Conservation (phyloP, 768 basidiomycete species). For the Russula earlei region DNA sequence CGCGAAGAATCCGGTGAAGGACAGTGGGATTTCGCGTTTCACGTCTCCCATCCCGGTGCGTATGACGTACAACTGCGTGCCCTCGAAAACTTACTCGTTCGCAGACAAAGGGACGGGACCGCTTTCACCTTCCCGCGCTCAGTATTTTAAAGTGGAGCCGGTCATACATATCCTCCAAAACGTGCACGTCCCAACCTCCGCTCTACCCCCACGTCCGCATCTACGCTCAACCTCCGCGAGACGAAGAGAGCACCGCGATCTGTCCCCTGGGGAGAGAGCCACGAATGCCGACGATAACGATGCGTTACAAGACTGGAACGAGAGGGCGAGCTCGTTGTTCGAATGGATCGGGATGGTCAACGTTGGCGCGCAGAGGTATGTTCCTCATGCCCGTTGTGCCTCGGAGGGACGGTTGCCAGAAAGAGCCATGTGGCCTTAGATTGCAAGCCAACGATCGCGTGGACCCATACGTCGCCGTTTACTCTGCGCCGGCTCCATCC, state of each 20-base stretch:
- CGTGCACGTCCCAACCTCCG: constrained; percentile 35
- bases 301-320: constrained; percentile 42
- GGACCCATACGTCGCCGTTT: constrained; percentile 61
- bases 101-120: not conserved
- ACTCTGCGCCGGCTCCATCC: constrained; percentile 42
- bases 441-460: constrained; percentile 52
- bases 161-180: constrained; percentile 24
- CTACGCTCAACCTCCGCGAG: constrained; percentile 6
- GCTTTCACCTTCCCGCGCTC: not conserved
- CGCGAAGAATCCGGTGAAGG: constrained; percentile 16
- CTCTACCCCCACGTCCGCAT: constrained; percentile 25
- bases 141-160: constrained; percentile 21
- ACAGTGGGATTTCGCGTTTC: constrained; percentile 19
- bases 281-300: constrained; percentile 28
- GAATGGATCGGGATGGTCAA: constrained; percentile 71
- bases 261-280: not conserved
- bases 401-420: not conserved
- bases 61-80: not conserved
- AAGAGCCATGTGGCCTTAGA: constrained; percentile 30
- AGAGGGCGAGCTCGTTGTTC: constrained; percentile 38
- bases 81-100: not conserved
- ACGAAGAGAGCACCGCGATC: not conserved
- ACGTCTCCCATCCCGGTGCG: constrained; percentile 6
- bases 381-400: not conserved
- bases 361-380: constrained; percentile 55